Evolutionary conservation across 345 rosid genomes (phyloP).

Genomic region (Clausena lansium): DNA sequence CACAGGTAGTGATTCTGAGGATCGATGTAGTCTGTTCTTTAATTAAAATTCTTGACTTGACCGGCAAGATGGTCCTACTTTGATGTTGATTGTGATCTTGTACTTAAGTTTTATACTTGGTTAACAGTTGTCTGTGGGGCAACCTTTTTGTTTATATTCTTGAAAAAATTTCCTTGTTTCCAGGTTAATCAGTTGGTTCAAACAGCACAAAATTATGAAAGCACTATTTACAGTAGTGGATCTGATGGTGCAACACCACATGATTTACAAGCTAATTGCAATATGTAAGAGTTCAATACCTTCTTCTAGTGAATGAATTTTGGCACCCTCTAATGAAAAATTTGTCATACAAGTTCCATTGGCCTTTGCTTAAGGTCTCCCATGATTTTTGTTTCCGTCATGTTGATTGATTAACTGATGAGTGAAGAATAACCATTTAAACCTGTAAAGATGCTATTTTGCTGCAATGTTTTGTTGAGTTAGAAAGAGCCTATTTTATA

Average conservation of each 20-base stretch:
- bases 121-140: background rate
- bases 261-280: slow-evolving; percentile 13
- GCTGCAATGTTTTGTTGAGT: background rate
- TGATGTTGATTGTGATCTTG: background rate
- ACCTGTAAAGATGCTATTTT: background rate
- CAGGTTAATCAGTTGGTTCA: slow-evolving; percentile 6
- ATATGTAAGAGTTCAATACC: slow-evolving; percentile 6
- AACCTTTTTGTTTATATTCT: background rate
- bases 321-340: background rate
- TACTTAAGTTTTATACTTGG: too few relatives aligned
- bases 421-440: background rate
- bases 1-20: slow-evolving; percentile 36
- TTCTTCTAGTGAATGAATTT: background rate
- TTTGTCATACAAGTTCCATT: background rate
- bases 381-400: background rate
- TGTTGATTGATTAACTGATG: background rate
- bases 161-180: background rate
- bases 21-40: background rate
- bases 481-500: background rate
- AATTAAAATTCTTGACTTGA: background rate
- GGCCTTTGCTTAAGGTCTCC: background rate
- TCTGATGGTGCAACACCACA: background rate
- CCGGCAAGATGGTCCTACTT: background rate
- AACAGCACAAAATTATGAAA: background rate
- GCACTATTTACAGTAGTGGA: background rate